Evolutionary conservation across 2,329 filamentous ascomycete species (phyloP), one percentile per base, ranked within the genome.

Genomic region (Tetracladium maxilliforme): DNA sequence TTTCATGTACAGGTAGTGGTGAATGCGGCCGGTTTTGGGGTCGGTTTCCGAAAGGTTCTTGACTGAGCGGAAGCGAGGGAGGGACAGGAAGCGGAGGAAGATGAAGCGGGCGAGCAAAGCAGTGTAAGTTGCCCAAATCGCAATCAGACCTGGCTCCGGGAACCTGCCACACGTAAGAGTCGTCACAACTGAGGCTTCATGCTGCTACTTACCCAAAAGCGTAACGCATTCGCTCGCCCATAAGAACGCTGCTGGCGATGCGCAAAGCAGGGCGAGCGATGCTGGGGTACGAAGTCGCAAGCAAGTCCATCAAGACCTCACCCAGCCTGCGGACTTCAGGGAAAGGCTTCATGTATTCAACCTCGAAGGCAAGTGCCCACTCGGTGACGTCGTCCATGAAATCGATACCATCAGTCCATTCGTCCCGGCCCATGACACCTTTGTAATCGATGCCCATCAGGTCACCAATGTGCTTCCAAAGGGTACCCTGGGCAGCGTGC

Each of bases 381-480:
- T 33, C 37, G 4, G 48, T 40, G 21, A 67, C 43, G 28, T 67
- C 60, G 4, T 61, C 50, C 22, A 51, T 47, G 39, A 66, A 68
- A 22, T 64, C 61, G 15, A 66, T 42, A 16, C 62, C 61, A 36
- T 67, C 56, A 3, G 31, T 37, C 61, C 62, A 69, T 10, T 40
- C 24, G 7, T 46, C 35, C 16, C 40, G 45, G 26, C 32, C 31
- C 7, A 8, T 39, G 31, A 6, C 21, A 12, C 32, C 13, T 22
- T 10, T 42, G 35, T 65, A 68, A 23, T 55, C 43, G 32, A 84
- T 77, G 1, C 58, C 61, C 67, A 84, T 76, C 26, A 67, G 65
- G 36, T 82, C 71, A 10, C 77, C 78, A 10, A 81, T 49, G 26
- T 59, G 58, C 45, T 78, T 79, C 77, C 76, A 84, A 39, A 78